Evolutionary conservation across 257 asterid species (phyloP).

Genomic region (Cordia subcordata): DNA sequence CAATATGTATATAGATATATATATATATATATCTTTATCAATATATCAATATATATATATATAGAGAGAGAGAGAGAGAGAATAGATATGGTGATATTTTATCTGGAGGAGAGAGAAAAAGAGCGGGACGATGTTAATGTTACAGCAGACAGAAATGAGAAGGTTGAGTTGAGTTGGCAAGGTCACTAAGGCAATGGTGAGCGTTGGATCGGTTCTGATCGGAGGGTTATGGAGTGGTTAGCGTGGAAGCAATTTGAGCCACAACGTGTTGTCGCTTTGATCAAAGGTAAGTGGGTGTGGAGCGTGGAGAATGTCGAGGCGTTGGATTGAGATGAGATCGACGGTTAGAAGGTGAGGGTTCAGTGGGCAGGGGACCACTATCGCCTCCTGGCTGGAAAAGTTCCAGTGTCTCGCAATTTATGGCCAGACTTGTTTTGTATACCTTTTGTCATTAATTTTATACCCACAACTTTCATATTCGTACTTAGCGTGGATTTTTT

Average conservation of each 20-base stretch:
- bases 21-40: too few relatives aligned
- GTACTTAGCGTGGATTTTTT: too few relatives aligned
- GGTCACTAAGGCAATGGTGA: slow-evolving; percentile 11
- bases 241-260: slow-evolving; percentile 77
- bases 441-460: too few relatives aligned
- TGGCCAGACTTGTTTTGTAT: too few relatives aligned
- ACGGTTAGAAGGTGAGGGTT: slow-evolving; percentile 20
- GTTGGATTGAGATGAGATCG: slow-evolving; percentile 33
- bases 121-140: slow-evolving; percentile 70
- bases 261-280: slow-evolving; percentile 45
- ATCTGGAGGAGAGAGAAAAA: slow-evolving; percentile 29
- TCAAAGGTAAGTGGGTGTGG: slow-evolving; percentile 51
- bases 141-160: slow-evolving; percentile 8
- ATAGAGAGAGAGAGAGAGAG: slow-evolving; percentile 4
- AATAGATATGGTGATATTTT: slow-evolving; percentile 24
- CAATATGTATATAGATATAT: too few relatives aligned
- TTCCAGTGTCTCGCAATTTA: background rate
- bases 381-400: slow-evolving; percentile 2
- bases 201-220: slow-evolving; percentile 55
- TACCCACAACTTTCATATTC: too few relatives aligned
- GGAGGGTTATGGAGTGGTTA: slow-evolving; percentile 19
- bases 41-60: background rate
- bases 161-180: slow-evolving; percentile 9
- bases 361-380: slow-evolving; percentile 7
- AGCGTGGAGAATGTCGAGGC: slow-evolving; percentile 39